These are phyloP conservation scores for Pseudocercospora pini-densiflorae DNA, from an alignment of 2,329 filamentous ascomycete species.

Conservation along the genomic window DNA sequence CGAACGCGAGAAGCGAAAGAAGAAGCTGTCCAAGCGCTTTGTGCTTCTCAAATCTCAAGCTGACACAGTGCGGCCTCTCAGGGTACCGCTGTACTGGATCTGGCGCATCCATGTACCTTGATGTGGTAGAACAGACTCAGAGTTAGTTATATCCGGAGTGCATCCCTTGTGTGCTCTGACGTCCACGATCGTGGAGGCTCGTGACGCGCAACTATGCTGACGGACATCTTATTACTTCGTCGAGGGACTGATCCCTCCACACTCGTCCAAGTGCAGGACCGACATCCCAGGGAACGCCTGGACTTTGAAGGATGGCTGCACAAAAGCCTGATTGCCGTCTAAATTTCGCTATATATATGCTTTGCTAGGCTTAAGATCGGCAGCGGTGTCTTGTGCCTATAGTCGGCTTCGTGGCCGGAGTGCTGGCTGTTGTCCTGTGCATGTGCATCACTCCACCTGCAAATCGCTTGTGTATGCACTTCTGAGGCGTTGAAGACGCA, in stretches of 20 bases:
- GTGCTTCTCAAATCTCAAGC: conserved; percentile 16
- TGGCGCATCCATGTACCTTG: conserved; percentile 7
- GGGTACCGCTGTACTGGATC: conserved; percentile 19
- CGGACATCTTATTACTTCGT: background rate
- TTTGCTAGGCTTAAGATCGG: conserved; percentile 5
- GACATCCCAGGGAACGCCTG: background rate
- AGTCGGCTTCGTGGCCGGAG: background rate
- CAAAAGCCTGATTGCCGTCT: conserved; percentile 3
- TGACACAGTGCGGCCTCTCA: conserved; percentile 15
- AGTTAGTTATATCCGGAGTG: conserved; percentile 9
- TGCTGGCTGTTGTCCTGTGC: background rate
- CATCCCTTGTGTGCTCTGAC: conserved; percentile 2
- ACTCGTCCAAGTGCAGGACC: background rate
- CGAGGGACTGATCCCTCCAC: background rate
- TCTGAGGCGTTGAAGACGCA: background rate
- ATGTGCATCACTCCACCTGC: background rate
- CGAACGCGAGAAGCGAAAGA: background rate
- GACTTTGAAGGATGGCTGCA: background rate
- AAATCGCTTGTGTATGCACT: background rate
- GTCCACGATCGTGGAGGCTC: background rate
- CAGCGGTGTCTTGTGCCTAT: background rate
- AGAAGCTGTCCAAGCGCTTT: conserved; percentile 9
- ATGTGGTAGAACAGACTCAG: conserved; percentile 8
- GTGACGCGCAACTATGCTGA: conserved; percentile 1
- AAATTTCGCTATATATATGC: conserved; percentile 8